Conservation (phyloP, 2,329 filamentous ascomycete species). For the Diaporthe citri region DNA sequence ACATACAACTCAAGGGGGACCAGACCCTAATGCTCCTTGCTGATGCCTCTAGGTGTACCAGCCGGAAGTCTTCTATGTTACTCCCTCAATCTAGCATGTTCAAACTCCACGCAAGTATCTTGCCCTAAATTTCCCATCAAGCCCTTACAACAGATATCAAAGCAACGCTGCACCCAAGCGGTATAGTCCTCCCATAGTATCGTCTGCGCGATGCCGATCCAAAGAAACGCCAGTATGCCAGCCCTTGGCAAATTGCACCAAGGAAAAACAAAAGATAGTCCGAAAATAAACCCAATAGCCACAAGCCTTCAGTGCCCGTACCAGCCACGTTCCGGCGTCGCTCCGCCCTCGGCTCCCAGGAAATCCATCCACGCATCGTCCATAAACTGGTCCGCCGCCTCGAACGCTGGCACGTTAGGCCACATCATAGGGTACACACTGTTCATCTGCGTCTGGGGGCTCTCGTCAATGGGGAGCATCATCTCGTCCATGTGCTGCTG, state of each 20-base stretch:
- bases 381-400: slow-evolving; percentile 54
- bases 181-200: slow-evolving; percentile 4
- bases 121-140: not conserved
- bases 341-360: slow-evolving; percentile 42
- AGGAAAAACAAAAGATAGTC: not conserved
- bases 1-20: not conserved
- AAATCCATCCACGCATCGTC: slow-evolving; percentile 56
- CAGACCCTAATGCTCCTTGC: not conserved
- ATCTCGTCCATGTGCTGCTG: slow-evolving; percentile 42
- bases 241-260: not conserved
- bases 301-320: slow-evolving; percentile 30
- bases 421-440: slow-evolving; percentile 60
- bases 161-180: slow-evolving; percentile 22
- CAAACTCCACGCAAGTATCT: slow-evolving; percentile 12
- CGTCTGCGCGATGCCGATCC: slow-evolving; percentile 3
- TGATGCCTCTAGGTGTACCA: slow-evolving; percentile 18
- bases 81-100: slow-evolving; percentile 8
- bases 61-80: slow-evolving; percentile 19
- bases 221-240: slow-evolving; percentile 4
- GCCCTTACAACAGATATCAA: slow-evolving; percentile 16
- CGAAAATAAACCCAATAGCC: not conserved
- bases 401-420: slow-evolving; percentile 54
- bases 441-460: slow-evolving; percentile 57
- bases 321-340: slow-evolving; percentile 37
- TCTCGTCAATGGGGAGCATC: slow-evolving; percentile 51